phyloP scores from a whole-genome alignment of 2,329 filamentous ascomycete genomes.

The Diaporthe sp. region DNA sequence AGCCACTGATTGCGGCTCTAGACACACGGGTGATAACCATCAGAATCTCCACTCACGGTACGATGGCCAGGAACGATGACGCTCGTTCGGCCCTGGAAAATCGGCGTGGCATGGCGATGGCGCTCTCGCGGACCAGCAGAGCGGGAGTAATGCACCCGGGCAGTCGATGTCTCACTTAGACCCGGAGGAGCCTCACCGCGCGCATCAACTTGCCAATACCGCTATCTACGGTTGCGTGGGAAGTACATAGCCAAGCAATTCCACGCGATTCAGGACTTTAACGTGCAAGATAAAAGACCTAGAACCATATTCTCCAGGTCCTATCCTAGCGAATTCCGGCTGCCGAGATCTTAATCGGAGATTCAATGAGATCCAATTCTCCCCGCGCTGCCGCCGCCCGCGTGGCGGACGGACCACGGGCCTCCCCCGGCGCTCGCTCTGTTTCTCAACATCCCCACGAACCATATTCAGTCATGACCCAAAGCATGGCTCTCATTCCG shows the following conservation, averaged over 20 bases:
- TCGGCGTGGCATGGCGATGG: neutral
- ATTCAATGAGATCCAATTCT: neutral
- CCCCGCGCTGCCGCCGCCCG: neutral
- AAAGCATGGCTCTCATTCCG: neutral
- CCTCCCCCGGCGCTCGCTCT: neutral
- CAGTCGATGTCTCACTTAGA: neutral
- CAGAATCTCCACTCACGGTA: too few relatives aligned
- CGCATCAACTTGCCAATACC: neutral
- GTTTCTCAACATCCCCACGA: neutral
- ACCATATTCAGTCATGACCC: neutral
- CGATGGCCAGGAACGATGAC: neutral
- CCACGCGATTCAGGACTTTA: neutral
- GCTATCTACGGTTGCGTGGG: neutral
- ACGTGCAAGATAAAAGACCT: neutral
- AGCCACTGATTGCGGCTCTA: too few relatives aligned
- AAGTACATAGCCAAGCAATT: neutral
- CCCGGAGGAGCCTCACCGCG: too few relatives aligned
- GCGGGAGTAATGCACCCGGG: neutral
- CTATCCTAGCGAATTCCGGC: neutral
- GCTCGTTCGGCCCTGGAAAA: neutral
- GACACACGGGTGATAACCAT: neutral
- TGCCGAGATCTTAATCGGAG: slow-evolving; percentile 17
- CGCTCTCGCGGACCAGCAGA: neutral
- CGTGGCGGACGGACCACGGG: neutral
- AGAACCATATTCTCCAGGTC: neutral